These are phyloP conservation scores for Panicum miliaceum DNA, from an alignment of 176 grass and related monocot genomes.

Conservation along the genomic window DNA sequence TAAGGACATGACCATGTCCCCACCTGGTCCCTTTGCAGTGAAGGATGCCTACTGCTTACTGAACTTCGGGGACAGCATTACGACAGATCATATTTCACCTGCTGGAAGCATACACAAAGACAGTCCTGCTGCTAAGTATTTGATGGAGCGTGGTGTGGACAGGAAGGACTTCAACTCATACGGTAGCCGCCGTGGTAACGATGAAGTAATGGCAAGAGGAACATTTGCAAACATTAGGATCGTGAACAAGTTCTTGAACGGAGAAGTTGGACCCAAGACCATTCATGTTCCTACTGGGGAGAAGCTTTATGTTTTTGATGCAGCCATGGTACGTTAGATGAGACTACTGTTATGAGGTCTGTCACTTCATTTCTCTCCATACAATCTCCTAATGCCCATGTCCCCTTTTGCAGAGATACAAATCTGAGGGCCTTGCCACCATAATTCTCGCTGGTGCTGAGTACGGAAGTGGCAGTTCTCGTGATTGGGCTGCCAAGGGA, in stretches of 20 bases:
- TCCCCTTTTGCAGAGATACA: constrained; percentile 70
- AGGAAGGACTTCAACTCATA: constrained; percentile 88
- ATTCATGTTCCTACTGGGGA: constrained; percentile 85
- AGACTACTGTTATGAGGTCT: background rate
- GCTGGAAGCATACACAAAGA: constrained; percentile 96
- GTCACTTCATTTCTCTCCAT: background rate
- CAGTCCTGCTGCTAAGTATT: constrained; percentile 81
- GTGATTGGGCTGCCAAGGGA: constrained; percentile 98
- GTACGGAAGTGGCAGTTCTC: constrained; percentile 96
- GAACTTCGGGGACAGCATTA: constrained; percentile 93
- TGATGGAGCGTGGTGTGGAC: constrained; percentile 81
- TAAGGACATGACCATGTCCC: constrained; percentile 89
- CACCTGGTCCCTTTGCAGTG: constrained; percentile 67
- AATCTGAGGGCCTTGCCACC: constrained; percentile 74
- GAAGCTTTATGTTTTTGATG: constrained; percentile 89
- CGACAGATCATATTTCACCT: constrained; percentile 92
- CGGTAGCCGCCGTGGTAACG: constrained; percentile 87
- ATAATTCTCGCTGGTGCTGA: constrained; percentile 93
- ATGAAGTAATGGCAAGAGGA: constrained; percentile 92
- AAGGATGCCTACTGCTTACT: constrained; percentile 87
- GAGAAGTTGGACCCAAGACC: constrained; percentile 86
- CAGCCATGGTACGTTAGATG: constrained; percentile 64
- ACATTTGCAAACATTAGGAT: constrained; percentile 98
- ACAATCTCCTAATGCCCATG: background rate
- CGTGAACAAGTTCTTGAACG: constrained; percentile 86